Percentiles rank a stretch among this genome's conserved stretches.
Conservation (phyloP, 148 eudicot species). For the Vaccinium corymbosum region DNA sequence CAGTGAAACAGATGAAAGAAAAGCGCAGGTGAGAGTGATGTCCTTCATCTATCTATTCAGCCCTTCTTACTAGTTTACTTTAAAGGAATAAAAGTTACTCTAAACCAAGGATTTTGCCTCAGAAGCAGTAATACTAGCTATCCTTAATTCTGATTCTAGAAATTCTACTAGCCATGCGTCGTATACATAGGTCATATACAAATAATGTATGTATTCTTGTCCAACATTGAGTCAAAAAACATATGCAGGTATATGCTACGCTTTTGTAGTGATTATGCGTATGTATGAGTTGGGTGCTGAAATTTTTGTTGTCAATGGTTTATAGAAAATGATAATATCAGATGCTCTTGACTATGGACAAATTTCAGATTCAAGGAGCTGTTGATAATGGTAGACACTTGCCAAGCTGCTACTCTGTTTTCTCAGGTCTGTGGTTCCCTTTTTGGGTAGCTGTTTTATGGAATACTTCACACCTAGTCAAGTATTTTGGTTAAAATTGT, state of each 20-base stretch:
- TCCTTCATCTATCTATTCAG: conserved; percentile 1
- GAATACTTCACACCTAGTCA: neutral
- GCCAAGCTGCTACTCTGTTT: conserved; percentile 98
- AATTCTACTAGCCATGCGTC: neutral
- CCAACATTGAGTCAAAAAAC: neutral
- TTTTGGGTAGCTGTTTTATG: neutral
- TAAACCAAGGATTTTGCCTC: neutral
- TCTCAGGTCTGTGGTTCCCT: conserved; percentile 61
- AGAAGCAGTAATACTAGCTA: neutral
- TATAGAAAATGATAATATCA: neutral
- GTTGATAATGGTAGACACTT: conserved; percentile 96
- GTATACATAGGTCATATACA: neutral
- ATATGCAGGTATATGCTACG: neutral
- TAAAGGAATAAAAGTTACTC: neutral
- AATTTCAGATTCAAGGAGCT: conserved; percentile 91
- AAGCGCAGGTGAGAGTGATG: conserved; percentile 63
- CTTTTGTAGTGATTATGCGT: neutral
- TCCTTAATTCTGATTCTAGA: neutral
- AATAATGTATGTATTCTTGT: neutral
- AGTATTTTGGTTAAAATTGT: neutral
- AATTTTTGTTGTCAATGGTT: neutral
- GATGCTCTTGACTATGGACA: conserved; percentile 11
- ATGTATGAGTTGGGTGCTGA: neutral
- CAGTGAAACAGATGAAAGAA: conserved; percentile 98
- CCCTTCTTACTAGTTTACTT: neutral